Evolutionary conservation across 495 filamentous ascomycete genomes (phyloP).

Genomic region (Stereocaulon alpinum): DNA sequence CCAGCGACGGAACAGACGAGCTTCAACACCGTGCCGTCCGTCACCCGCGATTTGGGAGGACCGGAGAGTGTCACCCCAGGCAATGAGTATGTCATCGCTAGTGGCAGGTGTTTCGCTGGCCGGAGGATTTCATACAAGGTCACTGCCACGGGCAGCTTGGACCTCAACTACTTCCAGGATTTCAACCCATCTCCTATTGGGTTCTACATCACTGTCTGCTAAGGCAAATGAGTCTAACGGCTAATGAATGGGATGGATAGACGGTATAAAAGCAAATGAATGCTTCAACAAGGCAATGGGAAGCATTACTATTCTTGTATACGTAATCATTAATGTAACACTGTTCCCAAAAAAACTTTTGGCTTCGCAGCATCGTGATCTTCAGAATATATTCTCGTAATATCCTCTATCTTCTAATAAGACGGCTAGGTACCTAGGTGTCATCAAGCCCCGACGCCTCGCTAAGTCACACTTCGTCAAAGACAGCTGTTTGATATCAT

Average conservation of each 20-base stretch:
- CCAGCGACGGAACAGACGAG: slow-evolving; percentile 36
- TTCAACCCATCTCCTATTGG: slow-evolving; percentile 52
- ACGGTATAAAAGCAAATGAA: not conserved
- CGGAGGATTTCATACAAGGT: slow-evolving; percentile 41
- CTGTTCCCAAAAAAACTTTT: not conserved
- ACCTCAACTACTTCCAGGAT: slow-evolving; percentile 56
- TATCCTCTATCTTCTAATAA: too few species aligned
- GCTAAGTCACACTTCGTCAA: not conserved
- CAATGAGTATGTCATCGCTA: slow-evolving; percentile 44
- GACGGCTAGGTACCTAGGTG: not conserved
- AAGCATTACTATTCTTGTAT: slow-evolving; percentile 7
- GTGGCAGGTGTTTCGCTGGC: slow-evolving; percentile 47
- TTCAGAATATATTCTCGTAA: too few species aligned
- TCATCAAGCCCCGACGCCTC: not conserved
- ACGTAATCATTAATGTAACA: slow-evolving; percentile 13
- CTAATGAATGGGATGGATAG: slow-evolving; percentile 2
- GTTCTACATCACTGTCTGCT: slow-evolving; percentile 51
- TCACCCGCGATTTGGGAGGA: slow-evolving; percentile 36
- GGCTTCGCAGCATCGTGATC: not conserved
- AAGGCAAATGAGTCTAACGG: slow-evolving; percentile 19
- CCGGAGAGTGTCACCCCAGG: slow-evolving; percentile 41
- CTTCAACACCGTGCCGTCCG: slow-evolving; percentile 39
- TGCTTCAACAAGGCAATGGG: slow-evolving; percentile 1
- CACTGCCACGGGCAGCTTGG: slow-evolving; percentile 39
- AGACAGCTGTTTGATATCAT: not conserved